Evolutionary conservation across 331 rosid genomes (phyloP), one percentile per base, ranked within the genome.

Genomic region (Quercus lobata): DNA sequence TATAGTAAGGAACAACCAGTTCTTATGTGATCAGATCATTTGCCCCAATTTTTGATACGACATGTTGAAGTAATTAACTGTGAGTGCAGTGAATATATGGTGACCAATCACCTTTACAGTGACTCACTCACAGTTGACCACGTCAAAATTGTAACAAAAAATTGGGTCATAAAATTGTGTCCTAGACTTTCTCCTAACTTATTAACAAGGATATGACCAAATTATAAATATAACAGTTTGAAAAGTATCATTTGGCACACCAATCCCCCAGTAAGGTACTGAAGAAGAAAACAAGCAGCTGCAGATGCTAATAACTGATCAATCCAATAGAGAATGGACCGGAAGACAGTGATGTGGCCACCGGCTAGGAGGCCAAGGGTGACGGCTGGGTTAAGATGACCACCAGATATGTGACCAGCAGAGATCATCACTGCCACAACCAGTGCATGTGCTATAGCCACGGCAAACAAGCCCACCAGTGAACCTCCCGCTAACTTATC

Each of bases 361-460:
- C 97, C 97, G 14, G 54, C 71, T 0, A 92, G 89, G 30, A 91
- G 94, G 49, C 94, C 97, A 0, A 91, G 83, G 1, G 98, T 94
- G 35, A 94, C 97, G 30, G 98, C 91, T 0, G 98, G 98, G 82
- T 94, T 94, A 41, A 94, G 92, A 71, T 94, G 97, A 16, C 98
- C 97, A 1, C 97, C 98, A 6, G 98, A 94, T 66, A 94, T 90
- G 79, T 92, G 98, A 6, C 91, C 98, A 58, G 92, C 91, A 4
- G 98, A 92, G 18, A 94, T 80, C 97, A 88, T 94, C 2, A 90
- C 95, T 0, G 97, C 97, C 79, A 91, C 96, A 12, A 90, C 95
- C 17, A 92, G 86, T 10, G 96, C 92, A 79, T 95, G 92, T 19
- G 97, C 83, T 25, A 95, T 72, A 0, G 96, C 97, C 80, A 92